These are phyloP conservation scores for Lojkania enalia DNA, from an alignment of 2,329 filamentous ascomycete species.

Conservation along the genomic window DNA sequence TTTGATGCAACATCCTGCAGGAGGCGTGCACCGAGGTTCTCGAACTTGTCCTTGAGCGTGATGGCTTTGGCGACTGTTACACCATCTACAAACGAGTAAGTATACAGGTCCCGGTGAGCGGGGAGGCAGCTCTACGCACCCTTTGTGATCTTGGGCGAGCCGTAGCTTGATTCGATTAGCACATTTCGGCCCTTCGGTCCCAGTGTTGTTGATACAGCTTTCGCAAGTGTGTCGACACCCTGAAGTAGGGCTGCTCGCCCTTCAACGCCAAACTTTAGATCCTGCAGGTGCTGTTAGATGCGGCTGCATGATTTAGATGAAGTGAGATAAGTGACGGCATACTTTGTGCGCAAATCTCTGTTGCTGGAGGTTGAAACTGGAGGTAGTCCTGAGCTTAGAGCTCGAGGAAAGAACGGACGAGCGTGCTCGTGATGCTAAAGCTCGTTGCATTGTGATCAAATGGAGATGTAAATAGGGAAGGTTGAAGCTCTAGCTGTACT, in stretches of 20 bases:
- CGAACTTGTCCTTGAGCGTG: slow-evolving; percentile 96
- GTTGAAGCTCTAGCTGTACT: slow-evolving; percentile 34
- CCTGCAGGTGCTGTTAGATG: slow-evolving; percentile 57
- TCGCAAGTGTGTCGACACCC: slow-evolving; percentile 96
- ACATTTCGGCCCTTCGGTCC: slow-evolving; percentile 99
- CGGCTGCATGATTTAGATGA: too few relatives aligned
- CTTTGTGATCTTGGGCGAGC: slow-evolving; percentile 99
- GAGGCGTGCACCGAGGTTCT: slow-evolving; percentile 96
- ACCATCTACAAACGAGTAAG: slow-evolving; percentile 48
- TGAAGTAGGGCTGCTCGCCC: slow-evolving; percentile 83
- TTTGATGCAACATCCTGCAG: slow-evolving; percentile 98
- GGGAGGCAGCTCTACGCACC: slow-evolving; percentile 59
- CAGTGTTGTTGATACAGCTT: slow-evolving; percentile 92
- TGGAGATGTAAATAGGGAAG: slow-evolving; percentile 22
- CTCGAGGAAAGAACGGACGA: slow-evolving; percentile 75
- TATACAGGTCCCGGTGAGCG: not conserved
- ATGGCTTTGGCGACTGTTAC: slow-evolving; percentile 72
- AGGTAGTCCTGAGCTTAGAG: slow-evolving; percentile 49
- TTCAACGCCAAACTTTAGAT: slow-evolving; percentile 98
- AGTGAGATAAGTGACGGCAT: slow-evolving; percentile 35
- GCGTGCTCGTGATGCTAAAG: slow-evolving; percentile 78
- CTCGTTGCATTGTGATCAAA: slow-evolving; percentile 82
- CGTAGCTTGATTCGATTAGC: slow-evolving; percentile 96
- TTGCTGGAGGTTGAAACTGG: slow-evolving; percentile 76
- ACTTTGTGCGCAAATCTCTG: slow-evolving; percentile 98